A percentile compares a stretch with the other conserved stretches of the same genome.
phyloP scores from a whole-genome alignment of 176 grass and related monocot genomes.

The Lolium rigidum region DNA sequence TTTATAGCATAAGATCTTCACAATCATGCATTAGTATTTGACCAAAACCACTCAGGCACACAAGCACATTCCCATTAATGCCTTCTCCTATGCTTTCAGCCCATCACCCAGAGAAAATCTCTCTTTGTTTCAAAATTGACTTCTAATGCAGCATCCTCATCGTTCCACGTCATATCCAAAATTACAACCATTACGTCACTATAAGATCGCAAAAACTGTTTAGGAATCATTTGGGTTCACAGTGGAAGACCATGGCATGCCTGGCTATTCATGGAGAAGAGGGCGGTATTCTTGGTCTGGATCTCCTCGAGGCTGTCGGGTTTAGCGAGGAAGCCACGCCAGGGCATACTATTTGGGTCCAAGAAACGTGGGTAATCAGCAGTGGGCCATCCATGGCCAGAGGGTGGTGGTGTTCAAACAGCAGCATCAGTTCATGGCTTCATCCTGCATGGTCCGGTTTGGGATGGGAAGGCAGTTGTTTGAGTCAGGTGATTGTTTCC shows the following conservation, averaged over 20 bases:
- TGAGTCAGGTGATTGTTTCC: not conserved
- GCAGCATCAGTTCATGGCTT: not conserved
- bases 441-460: not conserved
- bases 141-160: not conserved
- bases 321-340: not conserved
- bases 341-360: not conserved
- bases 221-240: too few species aligned
- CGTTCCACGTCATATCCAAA: conserved; percentile 5
- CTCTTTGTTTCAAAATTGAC: not conserved
- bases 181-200: not conserved
- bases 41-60: not conserved
- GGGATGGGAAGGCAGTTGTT: not conserved
- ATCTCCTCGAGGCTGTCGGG: not conserved
- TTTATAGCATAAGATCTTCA: not conserved
- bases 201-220: too few species aligned
- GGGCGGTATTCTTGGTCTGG: not conserved
- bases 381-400: not conserved
- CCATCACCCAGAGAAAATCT: not conserved
- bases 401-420: not conserved
- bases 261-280: not conserved
- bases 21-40: conserved; percentile 27
- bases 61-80: not conserved
- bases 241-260: conserved; percentile 11
- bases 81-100: not conserved
- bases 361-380: not conserved